Conservation (phyloP, 768 basidiomycete species). For the Hortiboletus campestris region DNA sequence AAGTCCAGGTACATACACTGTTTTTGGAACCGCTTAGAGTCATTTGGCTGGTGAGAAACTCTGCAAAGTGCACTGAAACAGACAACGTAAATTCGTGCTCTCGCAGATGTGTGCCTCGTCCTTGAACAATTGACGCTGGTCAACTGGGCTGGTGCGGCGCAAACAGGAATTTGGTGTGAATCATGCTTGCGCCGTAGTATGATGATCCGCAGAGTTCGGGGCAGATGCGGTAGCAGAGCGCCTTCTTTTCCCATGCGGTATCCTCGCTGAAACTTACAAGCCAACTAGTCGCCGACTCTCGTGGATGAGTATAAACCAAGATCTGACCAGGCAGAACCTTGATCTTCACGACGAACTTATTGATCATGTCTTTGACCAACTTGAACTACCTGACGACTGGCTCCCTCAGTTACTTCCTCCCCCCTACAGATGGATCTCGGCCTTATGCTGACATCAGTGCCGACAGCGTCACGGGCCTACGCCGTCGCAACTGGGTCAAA, state of each 20-base stretch:
- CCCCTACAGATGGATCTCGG: conserved; percentile 20
- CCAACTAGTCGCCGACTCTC: neutral
- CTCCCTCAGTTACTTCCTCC: conserved; percentile 16
- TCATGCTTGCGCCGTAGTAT: neutral
- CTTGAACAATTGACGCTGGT: too few relatives aligned
- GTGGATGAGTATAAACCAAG: conserved; percentile 15
- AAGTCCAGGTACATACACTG: too few relatives aligned
- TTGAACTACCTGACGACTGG: conserved; percentile 17
- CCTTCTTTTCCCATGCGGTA: neutral
- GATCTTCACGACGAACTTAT: neutral
- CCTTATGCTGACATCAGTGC: conserved; percentile 17
- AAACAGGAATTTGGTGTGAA: too few relatives aligned
- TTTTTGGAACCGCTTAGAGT: too few relatives aligned
- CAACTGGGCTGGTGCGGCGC: too few relatives aligned
- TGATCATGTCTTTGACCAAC: conserved; percentile 15
- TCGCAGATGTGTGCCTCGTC: too few relatives aligned
- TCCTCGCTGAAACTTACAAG: neutral
- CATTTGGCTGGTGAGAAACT: too few relatives aligned
- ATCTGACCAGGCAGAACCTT: conserved; percentile 24
- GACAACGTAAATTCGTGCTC: too few relatives aligned
- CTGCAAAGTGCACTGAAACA: too few relatives aligned
- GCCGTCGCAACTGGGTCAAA: conserved; percentile 22
- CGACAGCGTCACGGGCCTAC: conserved; percentile 13
- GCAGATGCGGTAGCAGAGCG: neutral
- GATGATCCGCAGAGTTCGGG: neutral